Percentiles rank a stretch among this genome's conserved stretches.
These are phyloP conservation scores for Panicum virgatum DNA, from an alignment of 202 grass and related monocot genomes.

Conservation along the genomic window DNA sequence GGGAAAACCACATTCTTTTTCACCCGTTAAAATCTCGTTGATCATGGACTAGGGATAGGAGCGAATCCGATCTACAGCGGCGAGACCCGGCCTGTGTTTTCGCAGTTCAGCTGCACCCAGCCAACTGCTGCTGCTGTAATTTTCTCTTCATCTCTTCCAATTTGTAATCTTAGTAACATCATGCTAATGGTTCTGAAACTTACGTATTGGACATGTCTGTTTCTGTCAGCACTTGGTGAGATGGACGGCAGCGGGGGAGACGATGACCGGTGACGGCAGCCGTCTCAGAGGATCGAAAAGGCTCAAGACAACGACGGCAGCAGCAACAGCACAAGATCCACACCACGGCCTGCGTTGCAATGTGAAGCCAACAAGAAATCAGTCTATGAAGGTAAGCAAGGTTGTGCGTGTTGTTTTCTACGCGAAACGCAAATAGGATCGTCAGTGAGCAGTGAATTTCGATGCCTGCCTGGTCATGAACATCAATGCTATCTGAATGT, in stretches of 20 bases:
- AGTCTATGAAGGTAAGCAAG: conserved; percentile 53
- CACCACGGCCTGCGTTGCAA: conserved; percentile 12
- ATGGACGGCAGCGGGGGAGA: conserved; percentile 37
- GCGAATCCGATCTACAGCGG: conserved; percentile 17
- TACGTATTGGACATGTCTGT: background rate
- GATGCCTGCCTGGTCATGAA: background rate
- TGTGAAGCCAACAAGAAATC: conserved; percentile 41
- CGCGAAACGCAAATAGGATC: background rate
- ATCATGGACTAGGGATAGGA: background rate
- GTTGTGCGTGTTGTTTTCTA: background rate
- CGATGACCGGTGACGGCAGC: conserved; percentile 28
- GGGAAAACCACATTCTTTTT: background rate
- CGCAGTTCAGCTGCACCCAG: conserved; percentile 40
- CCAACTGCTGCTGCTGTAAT: conserved; percentile 28
- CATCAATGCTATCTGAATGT: background rate
- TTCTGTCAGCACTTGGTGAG: conserved; percentile 51
- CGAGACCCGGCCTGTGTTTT: background rate
- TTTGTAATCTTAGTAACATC: background rate
- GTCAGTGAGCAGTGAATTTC: background rate
- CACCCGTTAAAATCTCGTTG: background rate
- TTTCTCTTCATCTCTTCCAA: background rate
- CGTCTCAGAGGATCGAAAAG: conserved; percentile 52
- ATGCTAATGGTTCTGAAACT: background rate
- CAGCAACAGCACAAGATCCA: conserved; percentile 28
- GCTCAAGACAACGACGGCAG: conserved; percentile 34